Conservation (phyloP, 2,329 filamentous ascomycete genomes). For the Plenodomus tracheiphilus region DNA sequence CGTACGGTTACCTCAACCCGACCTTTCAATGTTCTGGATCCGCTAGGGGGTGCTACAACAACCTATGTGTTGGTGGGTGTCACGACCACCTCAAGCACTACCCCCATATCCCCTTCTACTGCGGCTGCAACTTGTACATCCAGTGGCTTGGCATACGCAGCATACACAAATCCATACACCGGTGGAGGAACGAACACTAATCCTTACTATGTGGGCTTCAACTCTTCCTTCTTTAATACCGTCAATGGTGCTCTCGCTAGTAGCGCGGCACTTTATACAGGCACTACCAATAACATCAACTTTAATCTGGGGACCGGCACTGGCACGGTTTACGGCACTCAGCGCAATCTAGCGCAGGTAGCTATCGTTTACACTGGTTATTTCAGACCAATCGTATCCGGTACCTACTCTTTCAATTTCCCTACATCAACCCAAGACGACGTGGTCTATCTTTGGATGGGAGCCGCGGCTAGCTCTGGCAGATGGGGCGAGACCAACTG, state of each 20-base stretch:
- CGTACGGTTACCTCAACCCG: no score
- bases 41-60: not conserved
- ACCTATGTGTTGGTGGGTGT: not conserved
- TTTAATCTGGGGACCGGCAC: not conserved
- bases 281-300: not conserved
- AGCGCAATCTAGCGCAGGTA: not conserved
- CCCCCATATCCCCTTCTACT: not conserved
- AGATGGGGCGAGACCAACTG: not conserved
- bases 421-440: not conserved
- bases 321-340: not conserved
- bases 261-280: not conserved
- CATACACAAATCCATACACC: not conserved
- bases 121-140: not conserved
- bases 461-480: not conserved
- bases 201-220: not conserved
- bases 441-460: not conserved
- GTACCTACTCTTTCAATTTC: not conserved
- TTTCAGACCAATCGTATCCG: not conserved
- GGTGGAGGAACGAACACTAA: not conserved
- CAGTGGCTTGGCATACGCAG: not conserved
- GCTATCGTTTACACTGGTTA: not conserved
- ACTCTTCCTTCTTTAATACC: not conserved
- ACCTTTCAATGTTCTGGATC: no score
- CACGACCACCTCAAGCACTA: not conserved
- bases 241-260: not conserved